phyloP scores from a whole-genome alignment of 2,329 filamentous ascomycete species.

The Botrytis squamosa region DNA sequence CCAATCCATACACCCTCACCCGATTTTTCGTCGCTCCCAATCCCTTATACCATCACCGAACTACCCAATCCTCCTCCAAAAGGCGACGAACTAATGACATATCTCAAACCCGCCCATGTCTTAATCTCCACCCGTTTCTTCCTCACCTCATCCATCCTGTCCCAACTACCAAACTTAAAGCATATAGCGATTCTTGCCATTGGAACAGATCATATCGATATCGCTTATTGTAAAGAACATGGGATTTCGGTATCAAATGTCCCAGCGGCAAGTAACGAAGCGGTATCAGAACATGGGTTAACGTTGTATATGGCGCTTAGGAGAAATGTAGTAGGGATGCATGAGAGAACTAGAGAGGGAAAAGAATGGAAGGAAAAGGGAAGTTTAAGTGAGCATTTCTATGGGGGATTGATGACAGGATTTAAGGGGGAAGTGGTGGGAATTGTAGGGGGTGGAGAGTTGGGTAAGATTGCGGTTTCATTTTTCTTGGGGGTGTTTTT shows the following conservation, averaged over 20 bases:
- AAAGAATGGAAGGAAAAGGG: constrained; percentile 30
- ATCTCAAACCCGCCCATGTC: constrained; percentile 38
- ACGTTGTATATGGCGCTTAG: constrained; percentile 39
- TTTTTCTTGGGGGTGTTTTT: not conserved
- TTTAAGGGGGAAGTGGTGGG: constrained; percentile 34
- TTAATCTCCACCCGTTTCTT: constrained; percentile 39
- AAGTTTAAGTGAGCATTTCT: constrained; percentile 31
- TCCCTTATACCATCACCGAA: constrained; percentile 29
- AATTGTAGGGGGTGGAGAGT: constrained; percentile 35
- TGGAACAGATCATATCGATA: constrained; percentile 43
- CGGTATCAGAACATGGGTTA: constrained; percentile 40
- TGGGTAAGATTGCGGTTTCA: constrained; percentile 27
- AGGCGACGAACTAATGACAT: constrained; percentile 33
- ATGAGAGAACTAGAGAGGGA: constrained; percentile 35
- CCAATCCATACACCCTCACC: not conserved
- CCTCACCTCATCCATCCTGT: constrained; percentile 36
- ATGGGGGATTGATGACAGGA: constrained; percentile 28
- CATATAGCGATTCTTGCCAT: constrained; percentile 42
- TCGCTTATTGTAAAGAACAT: constrained; percentile 38
- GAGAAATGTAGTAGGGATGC: constrained; percentile 40
- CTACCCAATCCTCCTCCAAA: constrained; percentile 29
- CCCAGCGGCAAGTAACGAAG: constrained; percentile 41
- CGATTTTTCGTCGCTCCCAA: constrained; percentile 21
- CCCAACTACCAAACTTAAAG: constrained; percentile 37
- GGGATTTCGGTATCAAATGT: constrained; percentile 43